These are phyloP conservation scores for Durotheca rogersii DNA, from an alignment of 495 filamentous ascomycete genomes.

Conservation along the genomic window DNA sequence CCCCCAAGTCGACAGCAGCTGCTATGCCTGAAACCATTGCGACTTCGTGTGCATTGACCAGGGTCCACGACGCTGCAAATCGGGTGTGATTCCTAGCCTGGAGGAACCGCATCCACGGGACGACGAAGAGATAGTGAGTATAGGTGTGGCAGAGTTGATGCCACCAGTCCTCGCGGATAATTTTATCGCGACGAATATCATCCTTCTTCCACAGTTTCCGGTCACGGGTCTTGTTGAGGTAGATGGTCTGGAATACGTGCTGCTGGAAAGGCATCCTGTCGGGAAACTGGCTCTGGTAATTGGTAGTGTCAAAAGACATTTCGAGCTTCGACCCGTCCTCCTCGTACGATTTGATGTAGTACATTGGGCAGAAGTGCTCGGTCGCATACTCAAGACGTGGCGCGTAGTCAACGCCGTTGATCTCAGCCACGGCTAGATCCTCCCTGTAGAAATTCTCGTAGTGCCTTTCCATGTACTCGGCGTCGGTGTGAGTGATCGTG, in stretches of 20 bases:
- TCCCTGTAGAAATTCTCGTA: conserved; percentile 70
- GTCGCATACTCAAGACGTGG: conserved; percentile 33
- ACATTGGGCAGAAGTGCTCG: conserved; percentile 73
- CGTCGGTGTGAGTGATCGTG: conserved; percentile 78
- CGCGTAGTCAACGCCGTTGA: conserved; percentile 34
- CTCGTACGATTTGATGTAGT: conserved; percentile 70
- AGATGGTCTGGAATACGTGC: conserved; percentile 85
- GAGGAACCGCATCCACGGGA: conserved; percentile 80
- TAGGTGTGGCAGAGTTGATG: conserved; percentile 81
- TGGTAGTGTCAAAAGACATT: conserved; percentile 84
- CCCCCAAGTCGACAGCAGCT: conserved; percentile 75
- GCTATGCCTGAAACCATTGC: conserved; percentile 77
- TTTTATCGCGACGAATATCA: conserved; percentile 66
- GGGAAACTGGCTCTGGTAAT: conserved; percentile 79
- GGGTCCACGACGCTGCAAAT: conserved; percentile 75
- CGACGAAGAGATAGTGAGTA: conserved; percentile 76
- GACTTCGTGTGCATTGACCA: conserved; percentile 85
- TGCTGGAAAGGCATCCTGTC: conserved; percentile 46
- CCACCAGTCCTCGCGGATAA: conserved; percentile 79
- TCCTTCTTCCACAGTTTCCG: conserved; percentile 67
- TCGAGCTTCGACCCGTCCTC: conserved; percentile 69
- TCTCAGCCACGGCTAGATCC: conserved; percentile 32
- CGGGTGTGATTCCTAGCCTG: conserved; percentile 66
- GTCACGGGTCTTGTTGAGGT: conserved; percentile 66
- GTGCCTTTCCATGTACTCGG: conserved; percentile 70